Conservation (phyloP, 2,329 filamentous ascomycete genomes). For the Aspergillus fumigatiaffinis region DNA sequence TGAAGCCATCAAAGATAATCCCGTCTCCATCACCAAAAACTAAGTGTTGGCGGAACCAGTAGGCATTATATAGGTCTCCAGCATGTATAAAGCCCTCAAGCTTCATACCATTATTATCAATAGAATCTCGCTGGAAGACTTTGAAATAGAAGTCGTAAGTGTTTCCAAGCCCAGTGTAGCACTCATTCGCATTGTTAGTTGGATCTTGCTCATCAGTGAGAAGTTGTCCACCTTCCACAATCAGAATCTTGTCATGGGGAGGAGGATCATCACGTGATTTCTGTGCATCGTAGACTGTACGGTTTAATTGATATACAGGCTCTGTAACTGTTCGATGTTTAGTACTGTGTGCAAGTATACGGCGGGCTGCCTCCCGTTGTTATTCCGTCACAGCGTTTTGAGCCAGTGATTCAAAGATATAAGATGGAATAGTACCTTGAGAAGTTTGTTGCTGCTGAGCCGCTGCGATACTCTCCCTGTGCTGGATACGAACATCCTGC, state of each 20-base stretch:
- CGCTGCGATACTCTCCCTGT: background rate
- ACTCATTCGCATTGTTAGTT: background rate
- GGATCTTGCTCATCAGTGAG: background rate
- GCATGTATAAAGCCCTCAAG: background rate
- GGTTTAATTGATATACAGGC: background rate
- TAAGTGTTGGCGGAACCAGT: too few species aligned
- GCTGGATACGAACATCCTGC: background rate
- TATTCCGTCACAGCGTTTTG: constrained; percentile 1
- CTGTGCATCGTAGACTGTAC: background rate
- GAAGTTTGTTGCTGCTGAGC: background rate
- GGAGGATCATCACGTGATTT: background rate
- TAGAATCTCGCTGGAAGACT: background rate
- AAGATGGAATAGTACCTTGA: constrained; percentile 5
- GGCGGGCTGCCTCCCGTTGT: background rate
- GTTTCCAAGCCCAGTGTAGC: background rate
- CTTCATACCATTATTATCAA: background rate
- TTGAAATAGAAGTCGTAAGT: background rate
- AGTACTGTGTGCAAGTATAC: background rate
- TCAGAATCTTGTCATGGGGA: constrained; percentile 2
- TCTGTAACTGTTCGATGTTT: background rate
- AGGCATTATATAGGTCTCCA: background rate
- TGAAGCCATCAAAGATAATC: constrained; percentile 49
- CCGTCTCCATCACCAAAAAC: constrained; percentile 55
- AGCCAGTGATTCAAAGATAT: constrained; percentile 2
- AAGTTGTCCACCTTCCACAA: constrained; percentile 3